phyloP scores from a whole-genome alignment of 2,329 filamentous ascomycete species.

The Furcasterigmium sp. region DNA sequence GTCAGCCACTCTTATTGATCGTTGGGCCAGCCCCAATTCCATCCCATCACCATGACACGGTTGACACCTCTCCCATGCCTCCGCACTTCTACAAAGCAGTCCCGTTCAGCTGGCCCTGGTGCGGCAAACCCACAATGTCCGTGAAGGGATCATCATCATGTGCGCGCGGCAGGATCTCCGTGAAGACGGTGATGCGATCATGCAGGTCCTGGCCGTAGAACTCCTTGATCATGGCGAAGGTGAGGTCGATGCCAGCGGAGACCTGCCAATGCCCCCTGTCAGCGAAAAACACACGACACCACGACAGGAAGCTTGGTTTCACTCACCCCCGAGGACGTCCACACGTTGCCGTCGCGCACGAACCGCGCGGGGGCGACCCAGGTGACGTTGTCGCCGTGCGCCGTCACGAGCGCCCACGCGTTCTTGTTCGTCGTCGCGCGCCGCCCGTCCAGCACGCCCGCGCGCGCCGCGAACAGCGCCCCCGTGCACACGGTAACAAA shows the following conservation, averaged over 20 bases:
- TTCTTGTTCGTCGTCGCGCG: conserved; percentile 64
- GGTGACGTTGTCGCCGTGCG: conserved; percentile 42
- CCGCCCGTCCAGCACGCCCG: conserved; percentile 54
- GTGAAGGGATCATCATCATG: conserved; percentile 23
- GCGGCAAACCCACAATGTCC: conserved; percentile 14
- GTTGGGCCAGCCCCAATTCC: too few species aligned
- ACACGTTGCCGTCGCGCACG: conserved; percentile 61
- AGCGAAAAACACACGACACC: background rate
- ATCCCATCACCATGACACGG: too few species aligned
- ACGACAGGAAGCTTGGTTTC: background rate
- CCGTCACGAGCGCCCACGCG: conserved; percentile 42
- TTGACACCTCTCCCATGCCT: background rate
- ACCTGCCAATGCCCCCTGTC: conserved; percentile 15
- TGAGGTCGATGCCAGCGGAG: conserved; percentile 29
- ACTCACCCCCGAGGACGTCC: conserved; percentile 55
- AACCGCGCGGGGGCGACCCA: conserved; percentile 60
- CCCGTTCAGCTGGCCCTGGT: conserved; percentile 1
- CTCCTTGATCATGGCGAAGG: conserved; percentile 27
- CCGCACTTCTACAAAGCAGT: background rate
- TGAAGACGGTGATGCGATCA: conserved; percentile 35
- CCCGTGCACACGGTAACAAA: conserved; percentile 65
- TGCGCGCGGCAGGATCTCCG: conserved; percentile 43
- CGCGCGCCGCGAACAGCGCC: conserved; percentile 48
- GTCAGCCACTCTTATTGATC: too few species aligned
- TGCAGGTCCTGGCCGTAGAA: conserved; percentile 46